A percentile compares a stretch with the other conserved stretches of the same genome.
phyloP scores from a whole-genome alignment of 78 protist genomes.

The Dictyostelium citrinum region DNA sequence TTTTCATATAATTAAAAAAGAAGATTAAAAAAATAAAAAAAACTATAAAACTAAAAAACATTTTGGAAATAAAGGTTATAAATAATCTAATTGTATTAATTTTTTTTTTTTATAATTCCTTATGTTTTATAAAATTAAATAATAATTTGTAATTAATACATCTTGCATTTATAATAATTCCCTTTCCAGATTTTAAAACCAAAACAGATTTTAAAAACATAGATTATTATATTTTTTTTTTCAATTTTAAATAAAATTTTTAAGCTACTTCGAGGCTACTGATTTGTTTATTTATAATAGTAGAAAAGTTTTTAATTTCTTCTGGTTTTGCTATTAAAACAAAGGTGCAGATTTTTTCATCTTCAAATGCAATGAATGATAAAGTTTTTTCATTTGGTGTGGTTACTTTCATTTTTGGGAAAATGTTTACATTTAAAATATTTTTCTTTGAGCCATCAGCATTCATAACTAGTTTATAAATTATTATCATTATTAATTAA shows the following conservation, averaged over 20 bases:
- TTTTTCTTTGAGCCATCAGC: constrained; percentile 61
- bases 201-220: not conserved
- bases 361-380: constrained; percentile 33
- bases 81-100: not conserved
- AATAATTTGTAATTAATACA: not conserved
- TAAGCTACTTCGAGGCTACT: not conserved
- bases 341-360: constrained; percentile 1
- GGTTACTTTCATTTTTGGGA: constrained; percentile 22
- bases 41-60: not conserved
- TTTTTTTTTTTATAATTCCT: not conserved
- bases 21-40: not conserved
- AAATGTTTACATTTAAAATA: constrained; percentile 31
- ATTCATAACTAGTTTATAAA: constrained; percentile 14
- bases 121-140: not conserved
- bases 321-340: constrained; percentile 34
- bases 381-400: constrained; percentile 56
- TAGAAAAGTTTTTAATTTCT: constrained; percentile 14
- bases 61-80: too few species aligned
- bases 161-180: not conserved
- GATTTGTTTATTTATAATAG: constrained; percentile 15
- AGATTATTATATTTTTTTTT: not conserved
- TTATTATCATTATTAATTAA: not conserved
- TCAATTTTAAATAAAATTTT: not conserved
- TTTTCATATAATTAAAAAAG: constrained; percentile 49
- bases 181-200: too few species aligned